Conservation (phyloP, 2,329 filamentous ascomycete species). For the Alternaria triticina region DNA sequence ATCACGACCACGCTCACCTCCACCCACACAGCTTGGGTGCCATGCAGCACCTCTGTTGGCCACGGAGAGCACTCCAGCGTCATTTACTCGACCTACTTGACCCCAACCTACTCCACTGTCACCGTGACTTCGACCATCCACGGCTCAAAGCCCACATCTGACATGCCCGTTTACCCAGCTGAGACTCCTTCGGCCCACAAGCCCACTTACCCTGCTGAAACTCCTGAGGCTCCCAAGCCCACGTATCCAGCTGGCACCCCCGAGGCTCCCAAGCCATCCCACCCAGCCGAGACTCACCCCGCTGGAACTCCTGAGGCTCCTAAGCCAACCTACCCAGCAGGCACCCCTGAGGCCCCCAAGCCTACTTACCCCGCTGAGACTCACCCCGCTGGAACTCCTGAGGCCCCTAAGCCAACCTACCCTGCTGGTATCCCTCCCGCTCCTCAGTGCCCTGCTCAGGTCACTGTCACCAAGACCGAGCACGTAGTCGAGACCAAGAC, state of each 20-base stretch:
- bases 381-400: conserved; percentile 13
- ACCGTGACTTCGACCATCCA: conserved; percentile 39
- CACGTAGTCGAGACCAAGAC: conserved; percentile 35
- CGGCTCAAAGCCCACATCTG: conserved; percentile 21
- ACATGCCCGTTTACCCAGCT: conserved; percentile 6
- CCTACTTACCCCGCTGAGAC: conserved; percentile 8
- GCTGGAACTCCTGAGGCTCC: neutral
- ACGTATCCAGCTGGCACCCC: neutral
- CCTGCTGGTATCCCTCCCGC: conserved; percentile 11
- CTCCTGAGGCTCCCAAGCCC: neutral
- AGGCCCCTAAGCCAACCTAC: conserved; percentile 2
- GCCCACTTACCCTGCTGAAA: neutral
- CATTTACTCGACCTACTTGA: conserved; percentile 50
- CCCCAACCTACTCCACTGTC: conserved; percentile 39
- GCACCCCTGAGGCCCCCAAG: neutral
- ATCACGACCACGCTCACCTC: conserved; percentile 33
- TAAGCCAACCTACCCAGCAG: conserved; percentile 3
- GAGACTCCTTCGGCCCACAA: neutral
- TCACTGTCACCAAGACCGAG: conserved; percentile 35
- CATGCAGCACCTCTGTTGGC: conserved; percentile 46
- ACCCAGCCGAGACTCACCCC: neutral
- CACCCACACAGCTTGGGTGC: conserved; percentile 45
- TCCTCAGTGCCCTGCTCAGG: conserved; percentile 32
- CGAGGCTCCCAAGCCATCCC: neutral
- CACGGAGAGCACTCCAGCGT: conserved; percentile 33